phyloP scores from a whole-genome alignment of 257 asterid species.

The Ajuga chamaepitys region DNA sequence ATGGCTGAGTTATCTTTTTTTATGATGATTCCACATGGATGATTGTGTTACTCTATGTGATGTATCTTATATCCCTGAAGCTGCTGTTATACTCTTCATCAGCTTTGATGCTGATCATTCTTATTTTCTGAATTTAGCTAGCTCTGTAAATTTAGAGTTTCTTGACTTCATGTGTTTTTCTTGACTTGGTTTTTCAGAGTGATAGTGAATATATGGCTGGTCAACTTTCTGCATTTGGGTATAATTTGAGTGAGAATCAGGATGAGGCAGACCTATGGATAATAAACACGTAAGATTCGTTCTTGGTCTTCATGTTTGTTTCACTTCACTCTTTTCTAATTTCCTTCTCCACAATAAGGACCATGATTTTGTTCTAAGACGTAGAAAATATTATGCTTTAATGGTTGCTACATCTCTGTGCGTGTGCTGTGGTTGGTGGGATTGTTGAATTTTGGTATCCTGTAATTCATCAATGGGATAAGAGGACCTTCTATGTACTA shows the following conservation, averaged over 20 bases:
- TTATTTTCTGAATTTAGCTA: background rate
- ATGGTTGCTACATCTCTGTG: background rate
- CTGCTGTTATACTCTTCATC: background rate
- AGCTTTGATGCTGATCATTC: background rate
- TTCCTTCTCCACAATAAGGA: background rate
- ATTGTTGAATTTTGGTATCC: background rate
- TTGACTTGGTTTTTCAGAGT: conserved; percentile 43
- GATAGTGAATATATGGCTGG: conserved; percentile 99
- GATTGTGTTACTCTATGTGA: background rate
- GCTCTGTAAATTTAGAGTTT: background rate
- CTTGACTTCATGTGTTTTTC: background rate
- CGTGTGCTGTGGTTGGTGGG: background rate
- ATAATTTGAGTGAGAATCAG: conserved; percentile 67
- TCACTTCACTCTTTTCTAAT: background rate
- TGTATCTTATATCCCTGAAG: background rate
- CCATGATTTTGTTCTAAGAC: background rate
- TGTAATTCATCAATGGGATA: background rate
- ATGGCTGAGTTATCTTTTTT: background rate
- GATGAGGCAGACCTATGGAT: conserved; percentile 97
- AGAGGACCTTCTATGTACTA: background rate
- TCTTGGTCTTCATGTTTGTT: background rate
- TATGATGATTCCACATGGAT: background rate
- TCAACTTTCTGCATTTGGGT: conserved; percentile 95
- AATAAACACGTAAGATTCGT: conserved; percentile 74
- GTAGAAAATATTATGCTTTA: background rate